Evolutionary conservation across 345 rosid species (phyloP).

Genomic region (Melaleuca alternifolia): DNA sequence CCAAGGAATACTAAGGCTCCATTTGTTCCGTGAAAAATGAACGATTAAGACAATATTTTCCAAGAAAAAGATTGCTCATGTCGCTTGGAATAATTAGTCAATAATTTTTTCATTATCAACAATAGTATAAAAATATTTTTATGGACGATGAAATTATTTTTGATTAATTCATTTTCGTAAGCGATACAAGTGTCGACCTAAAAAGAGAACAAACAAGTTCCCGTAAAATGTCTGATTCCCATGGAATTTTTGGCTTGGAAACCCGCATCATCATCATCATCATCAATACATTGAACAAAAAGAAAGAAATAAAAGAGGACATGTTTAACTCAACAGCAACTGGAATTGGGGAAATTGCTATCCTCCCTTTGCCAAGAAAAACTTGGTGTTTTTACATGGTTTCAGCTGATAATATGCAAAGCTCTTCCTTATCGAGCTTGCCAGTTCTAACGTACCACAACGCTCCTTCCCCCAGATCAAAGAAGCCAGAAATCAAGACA

Average conservation of each 20-base stretch:
- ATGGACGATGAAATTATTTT: too few species aligned
- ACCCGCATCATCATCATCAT: not conserved
- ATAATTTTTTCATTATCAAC: too few species aligned
- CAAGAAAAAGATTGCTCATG: too few species aligned
- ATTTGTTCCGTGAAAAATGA: too few species aligned
- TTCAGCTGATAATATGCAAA: not conserved
- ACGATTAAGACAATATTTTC: too few species aligned
- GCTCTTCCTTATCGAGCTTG: not conserved
- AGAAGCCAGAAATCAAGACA: not conserved
- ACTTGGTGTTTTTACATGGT: not conserved
- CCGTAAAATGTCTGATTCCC: not conserved
- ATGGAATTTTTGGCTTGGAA: not conserved
- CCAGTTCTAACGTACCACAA: not conserved
- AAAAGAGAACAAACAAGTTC: not conserved
- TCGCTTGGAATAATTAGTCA: too few species aligned
- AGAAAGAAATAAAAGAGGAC: not conserved
- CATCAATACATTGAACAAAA: not conserved
- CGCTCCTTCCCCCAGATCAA: not conserved
- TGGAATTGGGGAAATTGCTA: not conserved
- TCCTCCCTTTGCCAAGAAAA: not conserved
- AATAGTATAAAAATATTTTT: too few species aligned
- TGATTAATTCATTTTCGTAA: too few species aligned
- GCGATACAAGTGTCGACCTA: not conserved
- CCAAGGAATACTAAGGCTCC: not conserved
- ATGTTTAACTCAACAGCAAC: not conserved